Evolutionary conservation across 352 stramenopile species (phyloP).

Genomic region (Pythium grandisporangium): DNA sequence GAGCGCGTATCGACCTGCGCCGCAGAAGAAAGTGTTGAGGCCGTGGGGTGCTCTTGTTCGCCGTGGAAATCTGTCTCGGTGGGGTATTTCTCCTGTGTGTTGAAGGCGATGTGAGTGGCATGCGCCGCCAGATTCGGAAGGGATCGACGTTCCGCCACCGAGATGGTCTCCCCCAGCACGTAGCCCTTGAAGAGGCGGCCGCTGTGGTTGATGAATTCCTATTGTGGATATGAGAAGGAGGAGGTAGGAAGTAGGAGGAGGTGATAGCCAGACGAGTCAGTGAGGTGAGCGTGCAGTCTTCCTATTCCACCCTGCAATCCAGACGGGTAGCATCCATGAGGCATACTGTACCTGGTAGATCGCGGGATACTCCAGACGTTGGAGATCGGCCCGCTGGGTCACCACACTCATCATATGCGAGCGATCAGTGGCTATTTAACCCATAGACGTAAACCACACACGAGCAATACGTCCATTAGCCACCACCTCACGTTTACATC

Average conservation of each 20-base stretch:
- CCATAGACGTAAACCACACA: background rate
- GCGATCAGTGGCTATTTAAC: constrained; percentile 45
- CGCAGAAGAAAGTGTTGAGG: background rate
- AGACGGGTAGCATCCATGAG: no score
- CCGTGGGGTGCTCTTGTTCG: no score
- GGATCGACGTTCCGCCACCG: constrained; percentile 65
- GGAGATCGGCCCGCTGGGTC: constrained; percentile 49
- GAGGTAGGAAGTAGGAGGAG: no score
- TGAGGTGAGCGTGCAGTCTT: no score
- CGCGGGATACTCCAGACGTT: constrained; percentile 36
- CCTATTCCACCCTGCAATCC: no score
- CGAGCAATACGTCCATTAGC: no score
- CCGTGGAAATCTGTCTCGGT: constrained; percentile 53
- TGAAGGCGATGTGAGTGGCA: constrained; percentile 60
- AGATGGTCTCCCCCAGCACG: constrained; percentile 64
- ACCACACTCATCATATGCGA: constrained; percentile 83
- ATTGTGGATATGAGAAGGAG: no score
- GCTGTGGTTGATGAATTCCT: constrained; percentile 83
- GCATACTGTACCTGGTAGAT: constrained; percentile 53
- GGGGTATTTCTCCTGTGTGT: constrained; percentile 76
- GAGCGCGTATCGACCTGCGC: constrained; percentile 1
- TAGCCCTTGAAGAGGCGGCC: constrained; percentile 77
- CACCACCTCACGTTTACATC: no score
- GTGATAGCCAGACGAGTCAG: no score
- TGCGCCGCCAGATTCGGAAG: constrained; percentile 53